phyloP scores from a whole-genome alignment of 495 filamentous ascomycete genomes.

The Hypoxylon crocopeplum region DNA sequence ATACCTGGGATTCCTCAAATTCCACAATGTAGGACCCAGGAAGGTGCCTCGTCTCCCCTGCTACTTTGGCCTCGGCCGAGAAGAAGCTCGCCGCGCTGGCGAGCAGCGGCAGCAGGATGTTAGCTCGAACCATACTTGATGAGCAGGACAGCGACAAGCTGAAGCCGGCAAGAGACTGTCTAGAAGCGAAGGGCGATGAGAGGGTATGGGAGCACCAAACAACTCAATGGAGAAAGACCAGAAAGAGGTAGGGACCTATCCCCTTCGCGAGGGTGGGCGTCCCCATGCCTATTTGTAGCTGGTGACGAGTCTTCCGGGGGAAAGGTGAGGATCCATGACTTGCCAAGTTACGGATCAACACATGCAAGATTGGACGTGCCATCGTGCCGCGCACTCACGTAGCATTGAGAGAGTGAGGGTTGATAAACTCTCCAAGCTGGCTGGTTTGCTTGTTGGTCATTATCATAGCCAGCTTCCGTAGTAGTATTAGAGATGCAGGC shows the following conservation, averaged over 20 bases:
- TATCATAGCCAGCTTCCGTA: constrained; percentile 26
- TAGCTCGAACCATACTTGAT: constrained; percentile 38
- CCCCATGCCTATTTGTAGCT: constrained; percentile 32
- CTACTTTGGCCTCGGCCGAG: constrained; percentile 35
- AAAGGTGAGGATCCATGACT: constrained; percentile 1
- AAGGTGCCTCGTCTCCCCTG: constrained; percentile 32
- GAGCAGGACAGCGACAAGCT: neutral
- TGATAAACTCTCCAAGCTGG: constrained; percentile 17
- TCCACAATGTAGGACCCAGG: constrained; percentile 58
- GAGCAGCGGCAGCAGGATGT: constrained; percentile 44
- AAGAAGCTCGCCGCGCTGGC: constrained; percentile 40
- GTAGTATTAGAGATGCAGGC: constrained; percentile 31
- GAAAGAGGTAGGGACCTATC: constrained; percentile 8
- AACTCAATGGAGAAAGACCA: constrained; percentile 6
- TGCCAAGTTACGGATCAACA: constrained; percentile 15
- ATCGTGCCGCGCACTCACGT: constrained; percentile 24
- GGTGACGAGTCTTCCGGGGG: constrained; percentile 3
- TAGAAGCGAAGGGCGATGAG: constrained; percentile 9
- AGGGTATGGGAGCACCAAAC: constrained; percentile 5
- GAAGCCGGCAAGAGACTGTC: constrained; percentile 17
- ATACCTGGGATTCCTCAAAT: constrained; percentile 54
- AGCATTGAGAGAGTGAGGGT: constrained; percentile 24
- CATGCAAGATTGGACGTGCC: constrained; percentile 35
- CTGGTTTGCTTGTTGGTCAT: constrained; percentile 5
- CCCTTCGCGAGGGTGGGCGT: constrained; percentile 4